Base-by-base conservation (phyloP, 1,284 basidiomycete genomes). In the Malassezia yamatoensis region DNA sequence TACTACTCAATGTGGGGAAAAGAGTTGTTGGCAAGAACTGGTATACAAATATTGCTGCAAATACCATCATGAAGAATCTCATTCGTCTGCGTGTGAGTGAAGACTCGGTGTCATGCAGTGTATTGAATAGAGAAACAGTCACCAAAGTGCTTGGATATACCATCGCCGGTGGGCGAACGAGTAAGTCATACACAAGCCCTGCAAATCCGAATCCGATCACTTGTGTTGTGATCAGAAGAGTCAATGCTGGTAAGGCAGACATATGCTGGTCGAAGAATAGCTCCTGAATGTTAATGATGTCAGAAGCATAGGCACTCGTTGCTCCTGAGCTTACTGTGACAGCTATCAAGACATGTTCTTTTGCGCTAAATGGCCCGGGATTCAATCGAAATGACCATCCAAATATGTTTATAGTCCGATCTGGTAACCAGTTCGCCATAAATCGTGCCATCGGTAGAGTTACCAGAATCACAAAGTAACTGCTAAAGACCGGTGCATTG, bases 381-480 rank as follows among this genome's bases (percentile, higher is more conserved):
- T 80, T 80, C 40, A 80, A 64, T 32, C 77, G 65, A 29, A 78
- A 63, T 10, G 54, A 58, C 56, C 52, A 65, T 21, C 63, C 64
- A 44, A 62, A 52, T 13, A 73, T 2, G 6, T 72, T 70, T 13
- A 78, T 51, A 9, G 75, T 61, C 5, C 73, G 38, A 29, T 65
- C 62, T 2, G 72, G 69, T 10, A 72, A 42, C 0, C 59, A 55
- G 24, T 75, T 68, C 1, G 77, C 75, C 1, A 77, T 63, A 60
- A 68, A 75, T 39, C 71, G 72, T 0, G 79, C 79, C 4, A 80
- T 65, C 0, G 78, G 79, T 32, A 79, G 77, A 15, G 72, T 70
- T 40, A 77, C 62, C 18, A 81, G 72, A 47, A 81, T 79, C 59
- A 81, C 78, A 68, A 81, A 81, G 72, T 80, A 81, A 20, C 72